A percentile compares a stretch with the other conserved stretches of the same genome.
Conservation (phyloP, 2,329 filamentous ascomycete genomes). For the Ilyonectria sp. region DNA sequence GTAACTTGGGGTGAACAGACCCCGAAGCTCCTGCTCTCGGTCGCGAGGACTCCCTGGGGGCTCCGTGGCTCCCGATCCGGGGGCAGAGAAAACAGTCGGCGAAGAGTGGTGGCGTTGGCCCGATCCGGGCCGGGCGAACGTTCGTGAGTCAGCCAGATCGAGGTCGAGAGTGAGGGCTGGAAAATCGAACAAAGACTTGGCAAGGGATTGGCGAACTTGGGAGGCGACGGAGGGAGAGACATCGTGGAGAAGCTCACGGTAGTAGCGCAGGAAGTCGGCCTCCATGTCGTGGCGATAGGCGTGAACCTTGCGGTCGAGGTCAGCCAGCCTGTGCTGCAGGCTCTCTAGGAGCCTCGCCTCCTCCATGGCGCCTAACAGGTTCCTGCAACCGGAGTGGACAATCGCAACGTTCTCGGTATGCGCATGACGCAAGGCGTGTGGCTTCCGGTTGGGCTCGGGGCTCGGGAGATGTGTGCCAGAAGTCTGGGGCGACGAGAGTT, state of each 20-base stretch:
- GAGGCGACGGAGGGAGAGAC: constrained; percentile 63
- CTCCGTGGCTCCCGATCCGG: constrained; percentile 49
- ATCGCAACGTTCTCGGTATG: constrained; percentile 51
- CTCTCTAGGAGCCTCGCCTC: constrained; percentile 64
- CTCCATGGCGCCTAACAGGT: constrained; percentile 56
- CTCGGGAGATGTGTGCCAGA: constrained; percentile 36
- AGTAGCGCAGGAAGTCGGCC: constrained; percentile 70
- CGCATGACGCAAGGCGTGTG: constrained; percentile 56
- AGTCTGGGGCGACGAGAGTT: constrained; percentile 34
- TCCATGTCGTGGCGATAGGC: constrained; percentile 71
- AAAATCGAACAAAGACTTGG: constrained; percentile 61
- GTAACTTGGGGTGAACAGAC: constrained; percentile 75
- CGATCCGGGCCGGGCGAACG: constrained; percentile 48
- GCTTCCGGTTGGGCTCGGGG: constrained; percentile 34
- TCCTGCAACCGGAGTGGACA: constrained; percentile 50
- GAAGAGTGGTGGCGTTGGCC: constrained; percentile 51
- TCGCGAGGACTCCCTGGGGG: constrained; percentile 64
- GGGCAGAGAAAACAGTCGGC: constrained; percentile 47
- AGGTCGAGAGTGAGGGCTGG: constrained; percentile 59
- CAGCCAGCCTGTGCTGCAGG: constrained; percentile 67
- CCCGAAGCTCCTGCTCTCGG: constrained; percentile 72
- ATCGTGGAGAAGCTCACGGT: constrained; percentile 64
- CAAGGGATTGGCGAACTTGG: constrained; percentile 63
- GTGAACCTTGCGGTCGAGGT: constrained; percentile 71
- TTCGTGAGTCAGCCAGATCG: constrained; percentile 53